Evolutionary conservation across 495 filamentous ascomycete species (phyloP), one percentile per base, ranked within the genome.

Genomic region (Penicillium crystallinum): DNA sequence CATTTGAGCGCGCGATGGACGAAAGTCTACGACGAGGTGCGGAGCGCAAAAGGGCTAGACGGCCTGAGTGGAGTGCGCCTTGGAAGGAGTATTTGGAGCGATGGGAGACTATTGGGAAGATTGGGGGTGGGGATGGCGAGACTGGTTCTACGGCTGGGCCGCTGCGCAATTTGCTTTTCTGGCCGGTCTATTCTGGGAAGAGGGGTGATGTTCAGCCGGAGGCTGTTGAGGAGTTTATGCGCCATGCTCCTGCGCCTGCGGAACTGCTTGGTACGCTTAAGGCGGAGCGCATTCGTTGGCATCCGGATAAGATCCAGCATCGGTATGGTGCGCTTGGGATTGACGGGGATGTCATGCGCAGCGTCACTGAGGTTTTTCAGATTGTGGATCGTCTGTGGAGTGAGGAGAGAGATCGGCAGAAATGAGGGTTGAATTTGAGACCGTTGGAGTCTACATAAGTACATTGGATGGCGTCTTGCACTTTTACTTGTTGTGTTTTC

Each of bases 271-370:
- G 77, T 15, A 74, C 81, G 23, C 71, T 99, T 33, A 97, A 96
- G 70, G 66, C 78, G 15, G 93, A 99, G 73, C 80, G 93, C 33
- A 83, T 97, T 9, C 74, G 90, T 9, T 99, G 93, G 93, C 93
- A 99, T 79, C 93, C 93, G 9, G 93, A 99, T 70, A 99, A 97
- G 77, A 87, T 97, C 29, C 90, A 95, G 75, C 95, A 97, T 71
- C 81, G 84, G 40, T 83, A 91, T 58, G 88, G 90, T 2, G 81
- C 77, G 0, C 67, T 77, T 50, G 76, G 79, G 5, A 71, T 88
- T 36, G 83, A 89, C 38, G 81, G 87, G 15, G 69, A 75, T 2
- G 81, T 84, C 1, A 78, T 95, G 66, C 85, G 86, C 70, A 80
- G 79, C 42, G 88, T 97, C 14, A 98, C 91, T 11, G 86, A 87